phyloP scores from a whole-genome alignment of 31 red algal genomes.

The Odonthalia washingtoniensis region DNA sequence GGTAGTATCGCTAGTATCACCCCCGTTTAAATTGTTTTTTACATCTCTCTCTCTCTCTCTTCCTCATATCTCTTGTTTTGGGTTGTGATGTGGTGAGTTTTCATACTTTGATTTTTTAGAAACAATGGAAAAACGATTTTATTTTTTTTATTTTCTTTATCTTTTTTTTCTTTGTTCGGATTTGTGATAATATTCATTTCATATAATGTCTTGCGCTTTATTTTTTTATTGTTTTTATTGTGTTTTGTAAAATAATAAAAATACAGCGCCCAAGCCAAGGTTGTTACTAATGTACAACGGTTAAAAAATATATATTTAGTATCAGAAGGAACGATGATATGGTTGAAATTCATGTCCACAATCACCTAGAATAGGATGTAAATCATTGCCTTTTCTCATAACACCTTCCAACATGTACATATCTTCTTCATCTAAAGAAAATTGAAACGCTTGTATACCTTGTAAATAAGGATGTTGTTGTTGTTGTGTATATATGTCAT shows the following conservation, averaged over 20 bases:
- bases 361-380: slow-evolving; percentile 65
- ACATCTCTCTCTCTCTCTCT: too few relatives aligned
- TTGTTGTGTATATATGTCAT: slow-evolving; percentile 14
- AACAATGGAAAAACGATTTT: too few relatives aligned
- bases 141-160: slow-evolving; percentile 7
- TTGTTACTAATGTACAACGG: neutral
- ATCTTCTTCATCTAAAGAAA: slow-evolving; percentile 67
- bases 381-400: slow-evolving; percentile 67
- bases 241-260: too few relatives aligned
- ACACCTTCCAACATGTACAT: slow-evolving; percentile 38
- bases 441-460: slow-evolving; percentile 62
- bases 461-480: neutral
- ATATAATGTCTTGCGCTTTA: too few relatives aligned
- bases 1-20: slow-evolving; percentile 91
- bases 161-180: too few relatives aligned
- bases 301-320: neutral
- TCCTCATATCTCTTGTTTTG: too few relatives aligned
- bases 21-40: slow-evolving; percentile 42
- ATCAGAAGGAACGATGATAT: neutral
- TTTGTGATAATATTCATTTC: too few relatives aligned
- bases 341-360: slow-evolving; percentile 56
- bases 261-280: neutral
- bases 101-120: too few relatives aligned
- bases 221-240: too few relatives aligned
- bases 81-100: too few relatives aligned